Conservation (phyloP, 768 basidiomycete genomes). For the Amyloporia xantha region DNA sequence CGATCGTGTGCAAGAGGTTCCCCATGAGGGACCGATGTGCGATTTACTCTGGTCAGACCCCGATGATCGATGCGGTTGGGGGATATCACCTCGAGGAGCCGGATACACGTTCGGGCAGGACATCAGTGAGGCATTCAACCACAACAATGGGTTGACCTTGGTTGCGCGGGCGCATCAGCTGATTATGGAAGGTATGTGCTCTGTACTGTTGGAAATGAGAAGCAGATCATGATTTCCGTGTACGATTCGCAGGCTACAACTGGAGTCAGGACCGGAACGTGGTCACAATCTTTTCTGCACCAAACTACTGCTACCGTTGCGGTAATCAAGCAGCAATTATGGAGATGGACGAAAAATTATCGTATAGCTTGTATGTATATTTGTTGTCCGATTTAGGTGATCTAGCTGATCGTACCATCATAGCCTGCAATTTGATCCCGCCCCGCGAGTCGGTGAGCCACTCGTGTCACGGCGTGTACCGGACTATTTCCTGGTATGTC, state of each 20-base stretch:
- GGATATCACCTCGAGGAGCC: conserved; percentile 96
- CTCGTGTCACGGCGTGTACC: conserved; percentile 93
- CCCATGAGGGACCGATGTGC: conserved; percentile 99
- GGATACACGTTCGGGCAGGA: conserved; percentile 99
- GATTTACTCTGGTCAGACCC: conserved; percentile 99
- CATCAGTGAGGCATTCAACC: conserved; percentile 98
- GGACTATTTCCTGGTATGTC: conserved; percentile 84
- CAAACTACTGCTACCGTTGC: conserved; percentile 99
- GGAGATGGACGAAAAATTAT: conserved; percentile 98
- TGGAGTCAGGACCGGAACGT: conserved; percentile 99
- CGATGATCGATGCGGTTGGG: conserved; percentile 99
- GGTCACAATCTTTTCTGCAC: conserved; percentile 98
- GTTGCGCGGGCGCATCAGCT: conserved; percentile 92
- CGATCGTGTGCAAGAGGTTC: conserved; percentile 98
- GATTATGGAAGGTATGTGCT: conserved; percentile 82
- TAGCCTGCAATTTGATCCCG: conserved; percentile 99
- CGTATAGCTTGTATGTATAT: conserved; percentile 78
- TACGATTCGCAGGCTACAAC: conserved; percentile 58
- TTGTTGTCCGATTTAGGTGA: conserved; percentile 4
- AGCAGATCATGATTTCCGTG: background rate
- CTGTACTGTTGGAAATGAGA: too few species aligned
- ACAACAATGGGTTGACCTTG: conserved; percentile 96
- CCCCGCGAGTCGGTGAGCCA: conserved; percentile 96
- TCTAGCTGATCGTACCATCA: conserved; percentile 6
- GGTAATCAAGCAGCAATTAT: conserved; percentile 99